phyloP scores from a whole-genome alignment of 148 eudicot species.

The Chenopodium suecicum region DNA sequence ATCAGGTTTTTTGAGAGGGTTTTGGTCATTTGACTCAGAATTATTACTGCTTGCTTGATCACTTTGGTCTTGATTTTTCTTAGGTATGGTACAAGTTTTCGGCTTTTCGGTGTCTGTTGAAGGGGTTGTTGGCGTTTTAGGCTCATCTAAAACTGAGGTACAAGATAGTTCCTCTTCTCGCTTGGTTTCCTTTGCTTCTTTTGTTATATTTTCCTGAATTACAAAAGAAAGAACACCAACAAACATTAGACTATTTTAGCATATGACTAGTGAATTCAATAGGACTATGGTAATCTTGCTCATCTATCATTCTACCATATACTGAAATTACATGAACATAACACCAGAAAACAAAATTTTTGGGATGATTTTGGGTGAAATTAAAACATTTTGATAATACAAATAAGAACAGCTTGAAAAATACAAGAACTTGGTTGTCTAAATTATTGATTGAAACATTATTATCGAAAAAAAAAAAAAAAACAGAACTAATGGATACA shows the following conservation, averaged over 20 bases:
- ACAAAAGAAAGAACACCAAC: neutral
- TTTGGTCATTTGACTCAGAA: slow-evolving; percentile 29
- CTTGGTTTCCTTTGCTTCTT: slow-evolving; percentile 21
- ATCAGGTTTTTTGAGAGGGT: slow-evolving; percentile 48
- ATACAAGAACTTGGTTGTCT: neutral
- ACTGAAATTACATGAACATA: neutral
- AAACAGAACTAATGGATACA: neutral
- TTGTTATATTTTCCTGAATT: slow-evolving; percentile 37
- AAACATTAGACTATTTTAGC: neutral
- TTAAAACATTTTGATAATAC: neutral
- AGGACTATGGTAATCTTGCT: neutral
- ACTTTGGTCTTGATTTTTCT: slow-evolving; percentile 33
- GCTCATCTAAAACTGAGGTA: slow-evolving; percentile 22
- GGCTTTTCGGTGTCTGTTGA: slow-evolving; percentile 28
- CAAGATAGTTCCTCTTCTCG: slow-evolving; percentile 27
- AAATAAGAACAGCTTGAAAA: neutral
- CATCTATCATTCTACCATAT: neutral
- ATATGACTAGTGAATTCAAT: too few relatives aligned
- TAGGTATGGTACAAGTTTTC: slow-evolving; percentile 10
- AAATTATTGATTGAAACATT: neutral
- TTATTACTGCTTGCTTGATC: slow-evolving; percentile 34
- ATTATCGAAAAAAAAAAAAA: neutral
- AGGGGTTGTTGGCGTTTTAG: slow-evolving; percentile 23
- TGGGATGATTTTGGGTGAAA: neutral
- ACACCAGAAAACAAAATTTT: neutral